Percentiles rank a stretch among this genome's conserved stretches.
phyloP scores from a whole-genome alignment of 768 basidiomycete species.

The Lentinus brumalis region DNA sequence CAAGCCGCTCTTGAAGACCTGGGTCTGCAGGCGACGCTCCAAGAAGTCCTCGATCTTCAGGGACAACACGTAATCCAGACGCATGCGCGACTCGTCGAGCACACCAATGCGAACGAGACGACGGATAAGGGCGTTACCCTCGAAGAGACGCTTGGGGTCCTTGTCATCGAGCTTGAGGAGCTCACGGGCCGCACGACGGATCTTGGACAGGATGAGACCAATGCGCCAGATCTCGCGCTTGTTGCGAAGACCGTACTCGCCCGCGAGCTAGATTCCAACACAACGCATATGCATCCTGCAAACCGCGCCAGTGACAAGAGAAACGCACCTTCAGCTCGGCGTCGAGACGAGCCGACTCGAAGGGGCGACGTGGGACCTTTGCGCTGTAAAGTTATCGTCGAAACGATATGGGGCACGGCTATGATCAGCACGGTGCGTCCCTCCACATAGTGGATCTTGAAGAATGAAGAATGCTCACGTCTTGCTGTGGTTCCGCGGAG shows the following conservation, averaged over 20 bases:
- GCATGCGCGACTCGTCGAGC: constrained; percentile 98
- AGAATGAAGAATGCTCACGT: constrained; percentile 69
- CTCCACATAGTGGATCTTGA: constrained; percentile 73
- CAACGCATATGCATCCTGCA: background rate
- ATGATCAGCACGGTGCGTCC: constrained; percentile 64
- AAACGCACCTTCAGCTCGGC: constrained; percentile 90
- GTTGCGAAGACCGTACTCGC: constrained; percentile 99
- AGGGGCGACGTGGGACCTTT: constrained; percentile 98
- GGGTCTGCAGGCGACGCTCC: constrained; percentile 97
- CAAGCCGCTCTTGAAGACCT: constrained; percentile 98
- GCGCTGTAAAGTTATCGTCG: constrained; percentile 66
- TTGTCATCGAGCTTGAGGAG: constrained; percentile 99
- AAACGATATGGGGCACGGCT: constrained; percentile 62
- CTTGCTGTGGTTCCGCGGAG: constrained; percentile 91
- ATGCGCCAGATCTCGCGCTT: constrained; percentile 99
- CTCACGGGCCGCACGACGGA: constrained; percentile 99
- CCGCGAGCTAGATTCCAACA: constrained; percentile 73
- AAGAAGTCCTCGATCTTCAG: constrained; percentile 99
- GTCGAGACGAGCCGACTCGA: constrained; percentile 97
- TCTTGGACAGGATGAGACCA: constrained; percentile 96
- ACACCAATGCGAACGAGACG: constrained; percentile 99
- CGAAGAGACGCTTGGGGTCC: constrained; percentile 99
- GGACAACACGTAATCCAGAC: constrained; percentile 99
- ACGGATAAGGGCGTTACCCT: constrained; percentile 94
- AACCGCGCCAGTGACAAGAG: background rate